Evolutionary conservation across 306 rosid species (phyloP).

Genomic region (Hippophae gyantsensis): DNA sequence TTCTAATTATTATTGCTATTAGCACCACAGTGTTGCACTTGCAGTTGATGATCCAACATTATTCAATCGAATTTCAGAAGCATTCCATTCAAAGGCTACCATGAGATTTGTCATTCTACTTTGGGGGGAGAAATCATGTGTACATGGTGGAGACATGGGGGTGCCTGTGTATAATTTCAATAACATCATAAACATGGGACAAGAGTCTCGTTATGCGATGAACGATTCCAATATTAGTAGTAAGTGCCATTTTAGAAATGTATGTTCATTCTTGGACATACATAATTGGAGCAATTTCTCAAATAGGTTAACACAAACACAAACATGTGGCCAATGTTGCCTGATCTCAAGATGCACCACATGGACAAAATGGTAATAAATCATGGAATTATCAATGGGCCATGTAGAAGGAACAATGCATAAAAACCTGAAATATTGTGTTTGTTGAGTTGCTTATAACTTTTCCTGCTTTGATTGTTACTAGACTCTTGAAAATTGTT

Average conservation of each 20-base stretch:
- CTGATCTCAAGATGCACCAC: too few species aligned
- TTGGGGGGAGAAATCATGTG: slow-evolving; percentile 80
- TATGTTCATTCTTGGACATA: too few species aligned
- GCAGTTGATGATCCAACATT: slow-evolving; percentile 74
- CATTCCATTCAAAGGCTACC: slow-evolving; percentile 44
- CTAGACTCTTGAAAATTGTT: too few species aligned
- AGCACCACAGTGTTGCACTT: slow-evolving; percentile 62
- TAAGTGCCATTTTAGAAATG: slow-evolving; percentile 22
- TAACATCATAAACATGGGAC: slow-evolving; percentile 60
- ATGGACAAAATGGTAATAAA: too few species aligned
- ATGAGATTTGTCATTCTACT: slow-evolving; percentile 70
- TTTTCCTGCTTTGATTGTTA: too few species aligned
- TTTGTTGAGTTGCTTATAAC: too few species aligned
- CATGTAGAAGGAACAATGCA: too few species aligned
- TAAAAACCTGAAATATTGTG: too few species aligned
- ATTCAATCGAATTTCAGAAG: slow-evolving; percentile 56
- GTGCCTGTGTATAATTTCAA: slow-evolving; percentile 47
- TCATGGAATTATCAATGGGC: too few species aligned
- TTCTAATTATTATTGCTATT: slow-evolving; percentile 5
- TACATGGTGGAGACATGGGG: slow-evolving; percentile 31
- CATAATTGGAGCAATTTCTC: too few species aligned
- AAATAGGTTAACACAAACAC: too few species aligned
- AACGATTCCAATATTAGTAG: slow-evolving; percentile 39
- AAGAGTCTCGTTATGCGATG: slow-evolving; percentile 41
- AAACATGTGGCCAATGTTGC: too few species aligned